Percentiles rank a stretch among this genome's conserved stretches.
Evolutionary conservation across 2,329 filamentous ascomycete genomes (phyloP).

Genomic region (Aurifilum marmelostoma): DNA sequence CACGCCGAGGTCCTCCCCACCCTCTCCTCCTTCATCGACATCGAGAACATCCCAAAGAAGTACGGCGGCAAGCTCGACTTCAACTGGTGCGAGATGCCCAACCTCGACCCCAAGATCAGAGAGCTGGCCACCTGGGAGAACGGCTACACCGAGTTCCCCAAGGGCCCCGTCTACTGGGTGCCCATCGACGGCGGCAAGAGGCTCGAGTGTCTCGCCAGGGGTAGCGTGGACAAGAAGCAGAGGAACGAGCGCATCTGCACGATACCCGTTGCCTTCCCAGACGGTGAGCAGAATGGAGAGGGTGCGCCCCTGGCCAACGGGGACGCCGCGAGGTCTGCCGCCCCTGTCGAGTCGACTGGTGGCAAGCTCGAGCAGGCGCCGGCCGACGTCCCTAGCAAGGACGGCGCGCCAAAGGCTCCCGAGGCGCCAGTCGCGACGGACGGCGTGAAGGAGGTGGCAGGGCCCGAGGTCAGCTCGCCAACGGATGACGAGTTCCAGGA

Average conservation of each 20-base stretch:
- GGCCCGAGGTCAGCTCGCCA: slow-evolving; percentile 8
- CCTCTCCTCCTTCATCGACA: slow-evolving; percentile 79
- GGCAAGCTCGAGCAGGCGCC: not conserved
- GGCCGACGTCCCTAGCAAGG: not conserved
- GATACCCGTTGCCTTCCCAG: slow-evolving; percentile 42
- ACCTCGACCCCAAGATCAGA: slow-evolving; percentile 66
- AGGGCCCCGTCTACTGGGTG: slow-evolving; percentile 62
- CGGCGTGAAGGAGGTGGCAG: slow-evolving; percentile 19
- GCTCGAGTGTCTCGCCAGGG: slow-evolving; percentile 58
- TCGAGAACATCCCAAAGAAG: slow-evolving; percentile 80
- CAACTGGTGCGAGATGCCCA: slow-evolving; percentile 74
- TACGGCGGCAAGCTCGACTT: slow-evolving; percentile 90
- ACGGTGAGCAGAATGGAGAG: slow-evolving; percentile 17
- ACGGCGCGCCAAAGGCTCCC: slow-evolving; percentile 27
- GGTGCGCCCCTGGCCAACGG: slow-evolving; percentile 23
- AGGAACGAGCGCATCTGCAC: slow-evolving; percentile 55
- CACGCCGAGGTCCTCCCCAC: slow-evolving; percentile 74
- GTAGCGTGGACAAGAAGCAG: slow-evolving; percentile 49
- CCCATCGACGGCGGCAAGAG: slow-evolving; percentile 49
- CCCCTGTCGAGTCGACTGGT: not conserved
- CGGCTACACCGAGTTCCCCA: slow-evolving; percentile 56
- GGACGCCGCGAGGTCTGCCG: slow-evolving; percentile 16
- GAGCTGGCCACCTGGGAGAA: slow-evolving; percentile 56
- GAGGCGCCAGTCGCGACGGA: slow-evolving; percentile 23
- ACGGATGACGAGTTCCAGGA: slow-evolving; percentile 17